Conservation (phyloP, 1,284 basidiomycete genomes). For the Fomitopsis betulina region DNA sequence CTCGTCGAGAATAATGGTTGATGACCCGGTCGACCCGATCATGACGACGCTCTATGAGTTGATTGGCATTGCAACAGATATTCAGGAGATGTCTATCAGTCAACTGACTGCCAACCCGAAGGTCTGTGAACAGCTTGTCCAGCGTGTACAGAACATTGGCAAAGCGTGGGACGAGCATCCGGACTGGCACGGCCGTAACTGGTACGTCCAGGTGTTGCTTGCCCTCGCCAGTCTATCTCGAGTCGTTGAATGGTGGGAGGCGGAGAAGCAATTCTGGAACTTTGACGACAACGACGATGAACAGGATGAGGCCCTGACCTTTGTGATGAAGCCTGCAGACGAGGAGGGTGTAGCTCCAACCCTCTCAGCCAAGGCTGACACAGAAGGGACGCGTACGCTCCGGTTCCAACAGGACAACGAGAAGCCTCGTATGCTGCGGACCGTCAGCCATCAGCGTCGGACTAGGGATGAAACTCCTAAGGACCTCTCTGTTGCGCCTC, state of each 20-base stretch:
- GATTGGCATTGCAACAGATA: constrained; percentile 92
- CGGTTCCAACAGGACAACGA: constrained; percentile 58
- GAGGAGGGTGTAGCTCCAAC: constrained; percentile 42
- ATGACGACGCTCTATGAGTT: constrained; percentile 90
- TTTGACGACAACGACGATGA: constrained; percentile 94
- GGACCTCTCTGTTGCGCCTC: constrained; percentile 36
- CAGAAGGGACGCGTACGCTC: constrained; percentile 15
- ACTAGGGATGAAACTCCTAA: constrained; percentile 55
- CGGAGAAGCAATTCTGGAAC: constrained; percentile 99
- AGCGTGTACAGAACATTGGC: constrained; percentile 87
- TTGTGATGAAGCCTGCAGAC: constrained; percentile 82
- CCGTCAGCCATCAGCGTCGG: constrained; percentile 47
- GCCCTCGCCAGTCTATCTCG: constrained; percentile 96
- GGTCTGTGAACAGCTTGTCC: constrained; percentile 82
- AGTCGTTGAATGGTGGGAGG: constrained; percentile 99
- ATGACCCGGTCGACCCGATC: constrained; percentile 84
- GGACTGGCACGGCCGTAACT: constrained; percentile 96
- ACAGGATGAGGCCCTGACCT: constrained; percentile 83
- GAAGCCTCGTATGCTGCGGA: constrained; percentile 42
- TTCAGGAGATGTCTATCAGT: constrained; percentile 85
- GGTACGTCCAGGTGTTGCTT: constrained; percentile 96
- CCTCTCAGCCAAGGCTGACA: constrained; percentile 36
- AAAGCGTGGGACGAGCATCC: constrained; percentile 96
- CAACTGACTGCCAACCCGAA: constrained; percentile 85
- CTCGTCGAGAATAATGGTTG: constrained; percentile 68